These are phyloP conservation scores for Andrographis paniculata DNA, from an alignment of 305 asterid species.

Conservation along the genomic window DNA sequence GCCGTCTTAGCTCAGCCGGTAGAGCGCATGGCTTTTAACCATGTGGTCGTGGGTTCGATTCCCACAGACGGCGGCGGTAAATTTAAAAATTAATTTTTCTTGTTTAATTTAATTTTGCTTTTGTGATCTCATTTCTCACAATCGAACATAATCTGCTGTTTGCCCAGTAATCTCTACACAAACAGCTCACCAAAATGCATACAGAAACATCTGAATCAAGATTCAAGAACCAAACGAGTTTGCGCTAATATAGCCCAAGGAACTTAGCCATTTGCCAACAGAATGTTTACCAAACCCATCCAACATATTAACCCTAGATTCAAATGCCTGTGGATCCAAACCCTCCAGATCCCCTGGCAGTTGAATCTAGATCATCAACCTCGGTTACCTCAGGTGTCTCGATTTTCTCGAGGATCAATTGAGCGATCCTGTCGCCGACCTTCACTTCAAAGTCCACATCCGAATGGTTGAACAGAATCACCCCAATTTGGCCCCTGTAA, in stretches of 20 bases:
- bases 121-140: too few relatives aligned
- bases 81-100: too few relatives aligned
- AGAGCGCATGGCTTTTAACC: conserved; percentile 89
- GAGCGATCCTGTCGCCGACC: not conserved
- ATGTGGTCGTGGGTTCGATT: conserved; percentile 95
- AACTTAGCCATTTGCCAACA: too few relatives aligned
- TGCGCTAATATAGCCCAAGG: too few relatives aligned
- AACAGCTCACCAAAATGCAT: too few relatives aligned
- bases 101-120: too few relatives aligned
- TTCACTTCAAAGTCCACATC: not conserved
- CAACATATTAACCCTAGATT: not conserved
- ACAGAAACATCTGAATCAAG: too few relatives aligned
- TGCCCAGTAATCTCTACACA: conserved; percentile 1
- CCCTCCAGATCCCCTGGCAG: conserved; percentile 58
- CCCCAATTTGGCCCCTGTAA: conserved; percentile 65
- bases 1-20: conserved; percentile 89
- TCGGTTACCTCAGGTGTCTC: conserved; percentile 34
- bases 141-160: too few relatives aligned
- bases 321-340: conserved; percentile 75
- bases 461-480: conserved; percentile 41
- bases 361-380: conserved; percentile 57
- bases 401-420: not conserved
- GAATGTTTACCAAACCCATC: not conserved
- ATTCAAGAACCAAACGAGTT: too few relatives aligned
- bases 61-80: conserved; percentile 78